Conservation (phyloP, 2,329 filamentous ascomycete genomes). For the Fusarium veterinarium region DNA sequence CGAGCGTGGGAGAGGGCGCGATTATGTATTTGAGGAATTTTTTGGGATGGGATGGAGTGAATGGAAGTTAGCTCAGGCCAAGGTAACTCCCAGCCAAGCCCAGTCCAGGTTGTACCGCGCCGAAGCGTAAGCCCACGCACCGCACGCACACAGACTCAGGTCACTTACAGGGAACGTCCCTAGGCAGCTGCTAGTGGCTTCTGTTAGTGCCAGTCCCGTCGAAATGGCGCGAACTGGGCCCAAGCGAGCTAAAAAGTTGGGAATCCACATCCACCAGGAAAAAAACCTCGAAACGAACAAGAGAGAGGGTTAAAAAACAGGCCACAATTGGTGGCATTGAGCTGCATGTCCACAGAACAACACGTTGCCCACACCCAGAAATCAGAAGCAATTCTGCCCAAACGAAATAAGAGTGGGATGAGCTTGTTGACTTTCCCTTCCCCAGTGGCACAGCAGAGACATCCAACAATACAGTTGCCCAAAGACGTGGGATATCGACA, state of each 20-base stretch:
- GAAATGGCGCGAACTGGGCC: constrained; percentile 30
- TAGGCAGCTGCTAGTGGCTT: constrained; percentile 3
- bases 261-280: constrained; percentile 18
- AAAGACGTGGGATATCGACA: constrained; percentile 13
- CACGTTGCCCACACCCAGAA: constrained; percentile 27
- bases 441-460: constrained; percentile 19
- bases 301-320: constrained; percentile 30
- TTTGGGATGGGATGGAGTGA: constrained; percentile 17
- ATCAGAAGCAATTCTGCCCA: constrained; percentile 7
- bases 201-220: constrained; percentile 15
- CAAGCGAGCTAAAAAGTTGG: constrained; percentile 24
- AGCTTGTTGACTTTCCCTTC: not conserved
- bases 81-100: not conserved
- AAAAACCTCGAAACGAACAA: constrained; percentile 15
- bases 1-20: constrained; percentile 31
- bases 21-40: constrained; percentile 46
- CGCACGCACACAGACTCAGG: constrained; percentile 1
- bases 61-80: constrained; percentile 10
- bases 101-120: constrained; percentile 27
- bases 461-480: not conserved
- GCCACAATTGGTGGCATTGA: constrained; percentile 26
- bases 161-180: constrained; percentile 17
- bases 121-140: constrained; percentile 22
- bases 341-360: constrained; percentile 21
- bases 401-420: constrained; percentile 17